These are phyloP conservation scores for Telfairia occidentalis DNA, from an alignment of 331 rosid genomes.

Conservation along the genomic window DNA sequence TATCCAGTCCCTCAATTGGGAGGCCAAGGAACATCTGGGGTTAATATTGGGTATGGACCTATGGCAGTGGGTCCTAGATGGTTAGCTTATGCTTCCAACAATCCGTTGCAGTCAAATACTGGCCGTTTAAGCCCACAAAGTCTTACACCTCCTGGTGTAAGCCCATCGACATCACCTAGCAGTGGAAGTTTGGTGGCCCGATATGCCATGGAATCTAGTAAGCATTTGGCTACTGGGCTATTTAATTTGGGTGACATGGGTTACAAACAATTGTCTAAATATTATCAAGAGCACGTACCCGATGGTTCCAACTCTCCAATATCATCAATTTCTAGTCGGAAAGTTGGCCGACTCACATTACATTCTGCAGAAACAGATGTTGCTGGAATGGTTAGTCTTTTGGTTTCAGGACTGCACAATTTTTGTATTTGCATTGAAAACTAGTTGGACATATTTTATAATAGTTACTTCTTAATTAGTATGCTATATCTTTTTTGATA, in stretches of 20 bases:
- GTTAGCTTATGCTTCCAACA: conserved; percentile 80
- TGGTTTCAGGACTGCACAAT: background rate
- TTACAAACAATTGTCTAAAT: conserved; percentile 72
- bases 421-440: background rate
- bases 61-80: conserved; percentile 88
- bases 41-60: conserved; percentile 92
- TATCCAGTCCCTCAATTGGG: conserved; percentile 92
- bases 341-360: conserved; percentile 53
- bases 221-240: conserved; percentile 75
- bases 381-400: conserved; percentile 75
- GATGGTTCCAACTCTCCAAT: conserved; percentile 80
- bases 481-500: background rate
- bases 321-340: conserved; percentile 61
- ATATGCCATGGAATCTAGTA: conserved; percentile 92
- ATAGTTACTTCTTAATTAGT: background rate
- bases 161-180: conserved; percentile 90
- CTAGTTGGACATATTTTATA: background rate
- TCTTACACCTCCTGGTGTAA: conserved; percentile 69
- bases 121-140: conserved; percentile 73
- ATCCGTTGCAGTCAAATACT: conserved; percentile 43
- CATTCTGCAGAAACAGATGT: conserved; percentile 51
- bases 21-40: conserved; percentile 71
- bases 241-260: conserved; percentile 77
- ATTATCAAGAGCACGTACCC: conserved; percentile 66
- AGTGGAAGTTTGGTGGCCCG: conserved; percentile 73